phyloP scores from a whole-genome alignment of 768 basidiomycete genomes.

The Boletus bicolor region DNA sequence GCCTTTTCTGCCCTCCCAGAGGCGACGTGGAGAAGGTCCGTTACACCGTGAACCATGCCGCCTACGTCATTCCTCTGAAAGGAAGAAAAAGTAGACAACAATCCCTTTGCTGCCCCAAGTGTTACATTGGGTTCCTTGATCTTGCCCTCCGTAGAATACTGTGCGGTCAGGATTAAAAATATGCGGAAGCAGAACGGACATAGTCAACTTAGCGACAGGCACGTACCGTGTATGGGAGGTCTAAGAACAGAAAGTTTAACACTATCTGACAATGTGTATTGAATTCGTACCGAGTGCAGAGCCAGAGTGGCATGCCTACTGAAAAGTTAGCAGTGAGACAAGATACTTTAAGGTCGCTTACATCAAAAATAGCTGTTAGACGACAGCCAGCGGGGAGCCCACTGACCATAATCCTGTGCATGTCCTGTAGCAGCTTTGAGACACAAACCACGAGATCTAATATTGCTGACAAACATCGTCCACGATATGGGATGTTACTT shows the following conservation, averaged over 20 bases:
- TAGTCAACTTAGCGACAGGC: background rate
- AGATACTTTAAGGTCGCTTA: constrained; percentile 34
- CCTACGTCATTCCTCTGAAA: constrained; percentile 80
- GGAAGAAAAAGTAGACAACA: constrained; percentile 72
- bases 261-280: background rate
- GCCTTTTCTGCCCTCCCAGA: constrained; percentile 66
- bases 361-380: constrained; percentile 79
- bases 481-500: constrained; percentile 71
- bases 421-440: constrained; percentile 38
- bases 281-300: constrained; percentile 65
- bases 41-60: constrained; percentile 71
- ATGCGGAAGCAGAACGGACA: background rate
- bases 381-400: constrained; percentile 84
- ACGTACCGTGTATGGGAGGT: constrained; percentile 65
- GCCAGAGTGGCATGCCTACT: constrained; percentile 85
- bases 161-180: background rate
- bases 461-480: constrained; percentile 69
- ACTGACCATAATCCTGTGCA: constrained; percentile 80
- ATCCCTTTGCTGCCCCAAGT: constrained; percentile 82
- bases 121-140: constrained; percentile 91
- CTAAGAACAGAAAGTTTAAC: constrained; percentile 31
- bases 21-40: constrained; percentile 71
- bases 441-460: background rate
- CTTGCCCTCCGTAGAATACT: constrained; percentile 95
- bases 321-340: background rate